Base-by-base conservation (phyloP, 441 rosid species). In the Aleurites moluccanus region DNA sequence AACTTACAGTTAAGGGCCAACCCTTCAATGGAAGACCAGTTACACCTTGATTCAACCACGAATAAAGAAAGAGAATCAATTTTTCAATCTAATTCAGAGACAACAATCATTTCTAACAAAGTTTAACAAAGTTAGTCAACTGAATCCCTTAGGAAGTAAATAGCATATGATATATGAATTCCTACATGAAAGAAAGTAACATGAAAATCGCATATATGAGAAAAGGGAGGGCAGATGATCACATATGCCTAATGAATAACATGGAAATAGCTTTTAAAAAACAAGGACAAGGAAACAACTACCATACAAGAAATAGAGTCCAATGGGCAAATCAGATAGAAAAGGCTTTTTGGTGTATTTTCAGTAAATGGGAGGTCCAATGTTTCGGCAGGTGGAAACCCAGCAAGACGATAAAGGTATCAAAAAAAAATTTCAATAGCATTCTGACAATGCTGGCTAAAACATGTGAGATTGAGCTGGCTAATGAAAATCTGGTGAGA, bases 1-100 rank as follows among this genome's bases (percentile, higher is more conserved):
- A 74, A 85, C 92, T 85, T 84, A 88, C 92, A 60, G 89, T 85
- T 64, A 88, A 79, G 73, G 94, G 94, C 92, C 90, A 90, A 25
- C 92, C 94, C 84, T 87, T 88, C 74, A 88, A 79, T 38, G 92
- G 94, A 81, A 90, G 86, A 77, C 86, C 82, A 52, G 86, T 72
- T 45, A 82, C 84, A 62, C 93, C 87, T 75, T 80, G 93, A 79
- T 81, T 86, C 62, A 83, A 53, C 63, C 91, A 89, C 84, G 80
- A 72, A 69, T 40, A 23, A 67, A 70, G 59, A 74, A 73, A 28
- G 23, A 65, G 35, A 66, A 75, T 45, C 45, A 49, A 4, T 42
- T 8, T 16, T 60, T 55, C 52, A 38, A 15, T 44, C n/a, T 59
- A 73, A 10, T 65, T 55, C 56, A 68, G 20, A 70, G 2, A 67